Percentiles rank a stretch among this genome's conserved stretches.
phyloP scores from a whole-genome alignment of 148 eudicot species.

The Agrostemma githago region DNA sequence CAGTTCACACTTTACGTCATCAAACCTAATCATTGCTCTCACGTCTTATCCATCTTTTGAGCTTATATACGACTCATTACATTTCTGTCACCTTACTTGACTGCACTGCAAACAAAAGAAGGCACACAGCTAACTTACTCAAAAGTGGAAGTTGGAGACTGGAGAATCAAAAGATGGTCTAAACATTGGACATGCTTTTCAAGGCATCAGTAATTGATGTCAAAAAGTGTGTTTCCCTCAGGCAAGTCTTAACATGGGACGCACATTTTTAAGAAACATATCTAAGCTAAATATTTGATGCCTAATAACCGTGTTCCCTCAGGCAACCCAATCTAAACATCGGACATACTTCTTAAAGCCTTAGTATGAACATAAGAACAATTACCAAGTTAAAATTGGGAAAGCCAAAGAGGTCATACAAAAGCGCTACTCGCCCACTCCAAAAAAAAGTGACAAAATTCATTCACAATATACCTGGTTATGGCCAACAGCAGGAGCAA shows the following conservation, averaged over 20 bases:
- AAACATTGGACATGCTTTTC: not conserved
- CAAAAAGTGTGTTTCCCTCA: too few relatives aligned
- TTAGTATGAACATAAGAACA: not conserved
- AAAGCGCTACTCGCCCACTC: not conserved
- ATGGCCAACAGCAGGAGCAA: constrained; percentile 89
- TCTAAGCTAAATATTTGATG: not conserved
- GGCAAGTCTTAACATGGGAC: too few relatives aligned
- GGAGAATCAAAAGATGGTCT: not conserved
- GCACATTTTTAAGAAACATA: not conserved
- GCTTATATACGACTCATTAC: not conserved
- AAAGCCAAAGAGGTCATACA: not conserved
- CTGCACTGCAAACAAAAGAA: not conserved
- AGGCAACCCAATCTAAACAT: not conserved
- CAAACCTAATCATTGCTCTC: too few relatives aligned
- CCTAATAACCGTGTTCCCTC: not conserved
- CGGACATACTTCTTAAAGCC: not conserved
- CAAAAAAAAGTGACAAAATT: not conserved
- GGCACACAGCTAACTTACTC: not conserved
- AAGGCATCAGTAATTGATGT: not conserved
- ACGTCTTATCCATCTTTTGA: not conserved
- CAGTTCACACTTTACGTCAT: too few relatives aligned
- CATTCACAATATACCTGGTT: constrained; percentile 47
- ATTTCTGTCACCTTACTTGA: not conserved
- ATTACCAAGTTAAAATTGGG: not conserved
- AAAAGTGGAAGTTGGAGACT: not conserved